Conservation (phyloP, 2,329 filamentous ascomycete genomes). For the Curvularia eragrostidis region DNA sequence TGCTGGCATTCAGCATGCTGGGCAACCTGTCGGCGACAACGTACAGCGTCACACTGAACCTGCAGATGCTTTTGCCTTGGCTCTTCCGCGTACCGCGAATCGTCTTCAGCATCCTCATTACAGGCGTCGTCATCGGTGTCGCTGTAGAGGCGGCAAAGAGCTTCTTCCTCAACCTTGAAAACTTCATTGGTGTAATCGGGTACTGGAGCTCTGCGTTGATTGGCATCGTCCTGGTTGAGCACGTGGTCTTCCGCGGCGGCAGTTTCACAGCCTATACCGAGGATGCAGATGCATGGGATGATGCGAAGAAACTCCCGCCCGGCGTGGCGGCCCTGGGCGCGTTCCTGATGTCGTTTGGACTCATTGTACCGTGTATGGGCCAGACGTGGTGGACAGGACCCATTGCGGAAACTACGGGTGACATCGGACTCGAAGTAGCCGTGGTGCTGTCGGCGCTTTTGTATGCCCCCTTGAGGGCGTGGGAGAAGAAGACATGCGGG, state of each 20-base stretch:
- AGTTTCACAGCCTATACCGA: constrained; percentile 46
- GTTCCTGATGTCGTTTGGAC: constrained; percentile 48
- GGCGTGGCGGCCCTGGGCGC: constrained; percentile 53
- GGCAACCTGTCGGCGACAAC: constrained; percentile 67
- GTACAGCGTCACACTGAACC: constrained; percentile 69
- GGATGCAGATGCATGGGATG: constrained; percentile 51
- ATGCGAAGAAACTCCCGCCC: constrained; percentile 48
- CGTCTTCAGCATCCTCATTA: constrained; percentile 64
- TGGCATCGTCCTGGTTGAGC: constrained; percentile 46
- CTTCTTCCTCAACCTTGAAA: constrained; percentile 63
- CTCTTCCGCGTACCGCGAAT: constrained; percentile 64
- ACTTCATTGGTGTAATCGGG: constrained; percentile 46
- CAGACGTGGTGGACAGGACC: constrained; percentile 68
- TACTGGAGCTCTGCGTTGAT: constrained; percentile 48
- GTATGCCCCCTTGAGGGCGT: constrained; percentile 53
- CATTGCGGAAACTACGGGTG: constrained; percentile 65
- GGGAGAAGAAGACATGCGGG: constrained; percentile 46
- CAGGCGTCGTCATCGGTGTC: constrained; percentile 66
- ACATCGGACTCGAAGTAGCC: constrained; percentile 71
- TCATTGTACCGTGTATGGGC: constrained; percentile 66
- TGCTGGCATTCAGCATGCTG: constrained; percentile 61
- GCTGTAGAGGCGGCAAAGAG: constrained; percentile 62
- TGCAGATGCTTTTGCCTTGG: constrained; percentile 66
- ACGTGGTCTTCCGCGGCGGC: constrained; percentile 48
- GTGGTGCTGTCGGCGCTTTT: constrained; percentile 58